Percentiles rank a stretch among this genome's conserved stretches.
Evolutionary conservation across 768 basidiomycete genomes (phyloP).

Genomic region (Cytidiella melzeri): DNA sequence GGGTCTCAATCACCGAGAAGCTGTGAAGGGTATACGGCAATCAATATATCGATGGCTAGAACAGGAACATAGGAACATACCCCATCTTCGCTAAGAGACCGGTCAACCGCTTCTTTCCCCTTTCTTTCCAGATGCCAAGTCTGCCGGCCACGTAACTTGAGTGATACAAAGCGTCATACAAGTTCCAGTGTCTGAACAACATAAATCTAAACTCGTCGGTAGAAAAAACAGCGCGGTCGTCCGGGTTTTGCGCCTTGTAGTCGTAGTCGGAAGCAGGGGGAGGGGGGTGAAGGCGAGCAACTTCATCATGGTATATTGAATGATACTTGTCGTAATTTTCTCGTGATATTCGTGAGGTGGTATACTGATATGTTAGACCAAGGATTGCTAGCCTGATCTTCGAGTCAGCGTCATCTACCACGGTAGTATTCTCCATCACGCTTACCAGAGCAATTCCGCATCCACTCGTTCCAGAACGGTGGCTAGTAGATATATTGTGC

Average conservation of each 20-base stretch:
- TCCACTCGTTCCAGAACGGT: slow-evolving; percentile 89
- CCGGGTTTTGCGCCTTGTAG: slow-evolving; percentile 58
- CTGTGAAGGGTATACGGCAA: slow-evolving; percentile 33
- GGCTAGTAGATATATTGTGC: slow-evolving; percentile 84
- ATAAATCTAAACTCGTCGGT: slow-evolving; percentile 92
- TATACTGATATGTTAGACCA: slow-evolving; percentile 90
- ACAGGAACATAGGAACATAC: slow-evolving; percentile 38
- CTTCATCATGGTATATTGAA: slow-evolving; percentile 81
- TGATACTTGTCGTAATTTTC: slow-evolving; percentile 80
- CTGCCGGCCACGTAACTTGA: slow-evolving; percentile 94
- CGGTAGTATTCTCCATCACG: not conserved
- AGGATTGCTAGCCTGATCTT: slow-evolving; percentile 79
- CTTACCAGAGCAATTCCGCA: slow-evolving; percentile 88
- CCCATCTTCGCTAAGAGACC: slow-evolving; percentile 98
- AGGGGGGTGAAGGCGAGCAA: slow-evolving; percentile 80
- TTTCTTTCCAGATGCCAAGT: slow-evolving; percentile 94
- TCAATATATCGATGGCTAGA: not conserved
- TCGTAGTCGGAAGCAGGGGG: slow-evolving; percentile 36
- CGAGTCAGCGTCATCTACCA: slow-evolving; percentile 1
- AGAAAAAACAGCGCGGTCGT: slow-evolving; percentile 76
- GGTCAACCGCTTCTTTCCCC: slow-evolving; percentile 80
- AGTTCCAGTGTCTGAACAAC: slow-evolving; percentile 94
- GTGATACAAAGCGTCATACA: slow-evolving; percentile 98
- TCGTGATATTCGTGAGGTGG: slow-evolving; percentile 80
- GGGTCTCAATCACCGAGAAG: slow-evolving; percentile 90